Conservation (phyloP, 306 rosid species). For the Ziziphus jujuba region DNA sequence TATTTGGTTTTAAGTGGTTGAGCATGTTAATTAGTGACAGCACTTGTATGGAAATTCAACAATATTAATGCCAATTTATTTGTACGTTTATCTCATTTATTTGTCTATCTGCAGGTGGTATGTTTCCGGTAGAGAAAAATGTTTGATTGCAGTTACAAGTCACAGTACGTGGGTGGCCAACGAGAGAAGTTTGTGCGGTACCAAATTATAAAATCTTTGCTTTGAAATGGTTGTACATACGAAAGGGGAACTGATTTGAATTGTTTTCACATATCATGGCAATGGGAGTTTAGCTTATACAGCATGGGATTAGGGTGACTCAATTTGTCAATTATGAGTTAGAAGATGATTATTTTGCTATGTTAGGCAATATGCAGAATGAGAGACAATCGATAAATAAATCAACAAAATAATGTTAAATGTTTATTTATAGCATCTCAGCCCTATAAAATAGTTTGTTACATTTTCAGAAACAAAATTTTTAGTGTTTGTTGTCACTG, state of each 20-base stretch:
- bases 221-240: conserved; percentile 19
- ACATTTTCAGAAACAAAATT: neutral
- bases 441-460: neutral
- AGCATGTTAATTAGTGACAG: neutral
- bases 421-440: no score
- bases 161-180: conserved; percentile 73
- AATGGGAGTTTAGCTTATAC: neutral
- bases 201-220: conserved; percentile 16
- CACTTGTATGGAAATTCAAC: neutral
- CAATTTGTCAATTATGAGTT: neutral
- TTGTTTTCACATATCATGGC: conserved; percentile 19
- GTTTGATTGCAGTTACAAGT: conserved; percentile 72
- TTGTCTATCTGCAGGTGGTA: conserved; percentile 30
- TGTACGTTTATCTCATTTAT: conserved; percentile 8
- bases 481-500: neutral
- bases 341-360: neutral
- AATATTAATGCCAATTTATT: neutral
- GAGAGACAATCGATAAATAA: no score
- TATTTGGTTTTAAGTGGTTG: no score
- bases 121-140: conserved; percentile 45
- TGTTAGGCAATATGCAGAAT: no score
- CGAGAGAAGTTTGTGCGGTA: conserved; percentile 81
- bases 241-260: conserved; percentile 29
- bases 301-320: neutral
- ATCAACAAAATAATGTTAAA: no score